Evolutionary conservation across 2,329 filamentous ascomycete species (phyloP), one percentile per base, ranked within the genome.

Genomic region (Claviceps cyperi): DNA sequence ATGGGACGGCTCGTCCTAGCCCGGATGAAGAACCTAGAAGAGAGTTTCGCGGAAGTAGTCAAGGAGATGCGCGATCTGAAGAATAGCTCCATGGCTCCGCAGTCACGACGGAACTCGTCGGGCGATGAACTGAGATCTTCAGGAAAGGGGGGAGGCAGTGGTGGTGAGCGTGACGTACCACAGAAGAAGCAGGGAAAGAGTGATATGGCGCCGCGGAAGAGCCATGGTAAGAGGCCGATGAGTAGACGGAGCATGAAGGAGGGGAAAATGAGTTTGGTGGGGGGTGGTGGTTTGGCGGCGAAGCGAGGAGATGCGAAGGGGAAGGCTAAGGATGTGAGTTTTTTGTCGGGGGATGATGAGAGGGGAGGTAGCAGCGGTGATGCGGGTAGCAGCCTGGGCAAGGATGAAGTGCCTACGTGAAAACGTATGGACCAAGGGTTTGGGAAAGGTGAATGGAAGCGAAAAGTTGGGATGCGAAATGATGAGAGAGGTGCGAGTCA

Each of bases 21-120:
- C 8, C 75, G 88, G 36, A 96, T 96, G 88, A 92, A 92, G 64
- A 91, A 84, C 7, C 74, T 97, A 2, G 90, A 97, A 63, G 88
- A 94, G 66, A 84, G 89, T 14, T 91, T 97, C 64, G 77, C 84
- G 2, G 87, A 95, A 52, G 83, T 94, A n/a, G 78, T 89, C 51
- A 80, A 79, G 54, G 87, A 92, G 64, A 83, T 94, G 63, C 80
- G 85, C 54, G 78, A 80, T 54, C 68, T 78, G 62, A 78, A 71
- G 65, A 67, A 64, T 45, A 69, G 66, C 39, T 70, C 68, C 32
- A 71, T 68, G n/a, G 65, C 65, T 36, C 68, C 70, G 3, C 68
- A 71, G 2, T 75, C 75, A 6, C 68, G 70, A 28, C 69, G 72
- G 48, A 77, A 76, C 55, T 78, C 76, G 8, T 75, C 69, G 2